Evolutionary conservation across 2,329 filamentous ascomycete genomes (phyloP), one percentile per base, ranked within the genome.

Genomic region (Nakataea oryzae): DNA sequence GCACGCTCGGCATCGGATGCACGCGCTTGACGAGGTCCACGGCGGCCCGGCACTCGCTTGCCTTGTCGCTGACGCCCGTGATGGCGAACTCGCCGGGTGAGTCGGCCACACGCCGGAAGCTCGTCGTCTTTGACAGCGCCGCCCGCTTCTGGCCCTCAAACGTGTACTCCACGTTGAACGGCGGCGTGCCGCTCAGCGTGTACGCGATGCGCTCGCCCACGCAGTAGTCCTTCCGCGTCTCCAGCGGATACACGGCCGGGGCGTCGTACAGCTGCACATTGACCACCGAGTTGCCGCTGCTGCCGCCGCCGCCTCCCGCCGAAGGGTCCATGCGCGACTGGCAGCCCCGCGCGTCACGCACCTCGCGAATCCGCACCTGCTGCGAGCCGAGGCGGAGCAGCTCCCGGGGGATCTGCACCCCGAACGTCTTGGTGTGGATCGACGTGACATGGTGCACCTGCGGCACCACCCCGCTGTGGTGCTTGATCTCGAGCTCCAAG

Each of bases 191-290:
- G 1, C 91, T 91, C 7, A 99, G 85, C 0, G 91, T 92, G 76
- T 96, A 99, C 3, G 90, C 89, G 66, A 99, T 88, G 61, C 93
- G 88, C 74, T 99, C 95, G 66, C 96, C 95, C 13, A 99, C 93
- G 74, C 95, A 99, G 76, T 93, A 97, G 76, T 99, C 91, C 21
- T 82, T 82, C 64, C 90, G 87, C 28, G 89, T 86, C 70, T 97
- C 93, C 47, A 96, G 81, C 3, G 93, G 86, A 63, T 93, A 90
- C 68, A 97, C 96, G 8, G 90, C 90, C 1, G 95, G 95, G 0
- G 95, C 91, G 69, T 97, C 92, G 69, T 93, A 96, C 9, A 99
- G 90, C 64, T 93, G 89, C 59, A 99, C 90, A 70, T 96, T 89
- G 21, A 99, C 91, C 11, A 90, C 86, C 0, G 91, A 89, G 0